Evolutionary conservation across 208 protist genomes (phyloP), one percentile per base, ranked within the genome.

Genomic region (Endotrypanum monterogeii): DNA sequence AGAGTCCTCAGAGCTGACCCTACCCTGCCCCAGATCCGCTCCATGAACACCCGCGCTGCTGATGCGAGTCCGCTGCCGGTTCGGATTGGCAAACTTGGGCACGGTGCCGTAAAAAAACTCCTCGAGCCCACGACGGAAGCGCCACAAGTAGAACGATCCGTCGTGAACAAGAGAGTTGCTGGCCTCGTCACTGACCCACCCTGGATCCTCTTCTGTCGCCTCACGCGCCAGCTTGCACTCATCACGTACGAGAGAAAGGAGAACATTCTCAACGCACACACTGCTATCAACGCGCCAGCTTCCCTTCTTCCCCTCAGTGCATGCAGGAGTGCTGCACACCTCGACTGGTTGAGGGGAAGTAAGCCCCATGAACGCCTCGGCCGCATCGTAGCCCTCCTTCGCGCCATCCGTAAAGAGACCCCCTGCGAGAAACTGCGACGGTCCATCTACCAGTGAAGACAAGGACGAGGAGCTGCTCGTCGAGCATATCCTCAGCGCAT

Each of bases 21-120:
- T 67, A 11, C 62, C 62, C 62, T 46, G 62, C 37, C 20, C 62
- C 14, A 25, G 39, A 23, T 63, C 20, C 23, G 18, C 58, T 3
- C 41, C 25, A 52, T 25, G 18, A 12, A 35, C n/a, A 3, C 62
- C 62, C 8, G 44, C 44, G 35, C 30, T 60, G 57, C 44, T 56
- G 44, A 39, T 65, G 41, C 75, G 75, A 5, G 16, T 48, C 41
- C 35, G 39, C 16, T 56, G 48, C 9, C 67, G 78, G 25, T 79
- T 82, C 16, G 79, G 66, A 74, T 90, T 90, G 16, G 86, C 88
- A 60, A 93, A 93, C 65, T 89, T 91, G 32, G 89, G 89, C 55
- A 91, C 82, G 20, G 89, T 93, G 41, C 86, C 89, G 79, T 93
- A 93, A 61, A 79, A 88, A 68, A 89, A 93, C 41, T 73, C 70